A percentile compares a stretch with the other conserved stretches of the same genome.
These are phyloP conservation scores for Magnusiomyces suaveolens DNA, from an alignment of 1,139 yeast species.

Conservation along the genomic window DNA sequence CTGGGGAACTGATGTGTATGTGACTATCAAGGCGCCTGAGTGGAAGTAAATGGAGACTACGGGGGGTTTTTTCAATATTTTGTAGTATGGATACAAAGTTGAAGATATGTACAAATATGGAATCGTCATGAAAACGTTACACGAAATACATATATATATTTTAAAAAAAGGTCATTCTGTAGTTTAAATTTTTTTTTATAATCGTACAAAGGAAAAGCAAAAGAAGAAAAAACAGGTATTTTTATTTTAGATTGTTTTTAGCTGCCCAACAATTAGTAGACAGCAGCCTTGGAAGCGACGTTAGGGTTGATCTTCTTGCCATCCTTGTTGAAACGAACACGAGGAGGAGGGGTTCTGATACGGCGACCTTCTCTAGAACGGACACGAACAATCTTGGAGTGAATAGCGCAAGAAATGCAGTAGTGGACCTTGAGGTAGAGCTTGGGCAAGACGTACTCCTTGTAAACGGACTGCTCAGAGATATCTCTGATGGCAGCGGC, in stretches of 20 bases:
- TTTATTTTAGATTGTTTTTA: no score
- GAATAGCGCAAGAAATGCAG: constrained; percentile 99
- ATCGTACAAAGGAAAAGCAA: background rate
- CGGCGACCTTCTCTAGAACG: constrained; percentile 99
- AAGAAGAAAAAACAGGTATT: background rate
- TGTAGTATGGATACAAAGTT: no score
- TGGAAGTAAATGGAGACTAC: no score
- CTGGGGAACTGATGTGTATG: constrained; percentile 73
- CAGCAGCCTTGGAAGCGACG: constrained; percentile 97
- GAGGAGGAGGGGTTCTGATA: constrained; percentile 97
- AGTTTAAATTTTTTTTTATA: no score
- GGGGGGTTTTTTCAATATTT: no score
- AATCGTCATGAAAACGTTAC: background rate
- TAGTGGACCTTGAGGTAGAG: constrained; percentile 99
- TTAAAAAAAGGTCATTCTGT: background rate
- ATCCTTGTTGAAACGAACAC: constrained; percentile 96
- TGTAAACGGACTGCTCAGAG: constrained; percentile 98
- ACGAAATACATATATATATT: background rate
- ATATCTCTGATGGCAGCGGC: constrained; percentile 99
- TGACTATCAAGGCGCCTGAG: constrained; percentile 41
- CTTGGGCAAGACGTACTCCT: constrained; percentile 99
- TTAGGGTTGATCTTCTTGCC: constrained; percentile 90
- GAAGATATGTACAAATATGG: no score
- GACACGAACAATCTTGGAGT: constrained; percentile 99
- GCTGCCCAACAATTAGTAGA: constrained; percentile 32